phyloP scores from a whole-genome alignment of 495 filamentous ascomycete species.

The Daldinia grandis region DNA sequence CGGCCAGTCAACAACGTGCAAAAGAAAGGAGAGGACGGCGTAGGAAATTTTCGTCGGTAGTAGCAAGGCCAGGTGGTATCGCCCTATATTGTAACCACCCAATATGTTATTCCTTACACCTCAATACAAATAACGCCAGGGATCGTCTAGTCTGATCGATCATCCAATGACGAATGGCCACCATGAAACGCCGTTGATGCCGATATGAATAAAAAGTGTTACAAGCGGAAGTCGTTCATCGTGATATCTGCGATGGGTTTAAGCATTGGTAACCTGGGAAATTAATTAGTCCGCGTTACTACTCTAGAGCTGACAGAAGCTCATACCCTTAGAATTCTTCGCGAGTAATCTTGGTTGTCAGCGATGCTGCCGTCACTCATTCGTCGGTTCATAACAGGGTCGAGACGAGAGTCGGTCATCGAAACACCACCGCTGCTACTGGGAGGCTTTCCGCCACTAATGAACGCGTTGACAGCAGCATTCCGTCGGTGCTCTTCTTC shows the following conservation, averaged over 20 bases:
- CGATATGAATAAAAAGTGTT: conserved; percentile 51
- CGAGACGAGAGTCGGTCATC: conserved; percentile 83
- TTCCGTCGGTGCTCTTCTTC: conserved; percentile 84
- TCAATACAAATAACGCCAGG: conserved; percentile 50
- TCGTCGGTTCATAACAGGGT: conserved; percentile 87
- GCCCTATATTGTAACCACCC: conserved; percentile 42
- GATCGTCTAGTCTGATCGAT: conserved; percentile 51
- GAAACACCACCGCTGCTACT: conserved; percentile 65
- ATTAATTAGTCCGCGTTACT: conserved; percentile 39
- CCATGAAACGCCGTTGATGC: conserved; percentile 63
- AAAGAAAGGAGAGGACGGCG: conserved; percentile 59
- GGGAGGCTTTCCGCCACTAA: conserved; percentile 65
- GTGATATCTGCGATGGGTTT: conserved; percentile 50
- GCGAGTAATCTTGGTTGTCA: conserved; percentile 96
- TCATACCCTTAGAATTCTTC: conserved; percentile 89
- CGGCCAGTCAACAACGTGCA: conserved; percentile 37
- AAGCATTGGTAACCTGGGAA: conserved; percentile 65
- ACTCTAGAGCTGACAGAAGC: not conserved
- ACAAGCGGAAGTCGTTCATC: conserved; percentile 59
- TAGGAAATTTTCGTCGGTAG: conserved; percentile 41
- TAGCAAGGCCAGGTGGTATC: conserved; percentile 41
- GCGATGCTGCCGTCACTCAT: conserved; percentile 97
- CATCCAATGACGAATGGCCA: conserved; percentile 54
- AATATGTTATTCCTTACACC: conserved; percentile 48
- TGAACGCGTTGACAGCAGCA: conserved; percentile 72